phyloP scores from a whole-genome alignment of 345 rosid genomes.

The Acer saccharum region DNA sequence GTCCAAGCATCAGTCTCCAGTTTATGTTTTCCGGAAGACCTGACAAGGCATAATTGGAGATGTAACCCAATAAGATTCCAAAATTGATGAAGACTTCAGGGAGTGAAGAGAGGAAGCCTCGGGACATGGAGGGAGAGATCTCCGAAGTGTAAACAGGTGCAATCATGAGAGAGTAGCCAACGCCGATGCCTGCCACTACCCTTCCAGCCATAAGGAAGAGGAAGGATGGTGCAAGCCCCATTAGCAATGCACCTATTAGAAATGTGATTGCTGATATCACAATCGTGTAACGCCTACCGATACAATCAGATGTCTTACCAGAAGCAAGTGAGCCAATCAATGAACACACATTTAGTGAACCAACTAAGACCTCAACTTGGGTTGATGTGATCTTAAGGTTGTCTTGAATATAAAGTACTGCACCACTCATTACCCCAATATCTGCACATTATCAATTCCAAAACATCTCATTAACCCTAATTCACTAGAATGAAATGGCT shows the following conservation, averaged over 20 bases:
- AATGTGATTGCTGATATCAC: constrained; percentile 53
- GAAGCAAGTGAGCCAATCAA: constrained; percentile 56
- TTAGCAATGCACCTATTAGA: constrained; percentile 51
- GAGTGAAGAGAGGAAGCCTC: constrained; percentile 63
- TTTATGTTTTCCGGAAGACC: constrained; percentile 39
- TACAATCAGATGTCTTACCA: constrained; percentile 60
- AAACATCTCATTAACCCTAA: background rate
- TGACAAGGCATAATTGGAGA: constrained; percentile 43
- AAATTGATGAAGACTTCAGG: constrained; percentile 60
- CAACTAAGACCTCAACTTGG: constrained; percentile 57
- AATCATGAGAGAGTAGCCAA: constrained; percentile 67
- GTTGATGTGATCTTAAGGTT: constrained; percentile 47
- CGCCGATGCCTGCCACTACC: constrained; percentile 55
- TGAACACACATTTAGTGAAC: constrained; percentile 52
- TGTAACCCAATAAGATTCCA: constrained; percentile 55
- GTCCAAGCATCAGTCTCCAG: constrained; percentile 58
- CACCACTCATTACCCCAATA: constrained; percentile 77
- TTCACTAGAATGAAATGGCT: background rate
- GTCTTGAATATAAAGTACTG: constrained; percentile 46
- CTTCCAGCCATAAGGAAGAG: constrained; percentile 56
- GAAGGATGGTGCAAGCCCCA: constrained; percentile 56
- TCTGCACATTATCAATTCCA: constrained; percentile 29
- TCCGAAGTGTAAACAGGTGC: constrained; percentile 55
- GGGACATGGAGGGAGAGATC: constrained; percentile 46
- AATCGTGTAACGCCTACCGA: constrained; percentile 60